A percentile compares a stretch with the other conserved stretches of the same genome.
These are phyloP conservation scores for Simplicillium sp. DNA, from an alignment of 2,329 filamentous ascomycete species.

Conservation along the genomic window DNA sequence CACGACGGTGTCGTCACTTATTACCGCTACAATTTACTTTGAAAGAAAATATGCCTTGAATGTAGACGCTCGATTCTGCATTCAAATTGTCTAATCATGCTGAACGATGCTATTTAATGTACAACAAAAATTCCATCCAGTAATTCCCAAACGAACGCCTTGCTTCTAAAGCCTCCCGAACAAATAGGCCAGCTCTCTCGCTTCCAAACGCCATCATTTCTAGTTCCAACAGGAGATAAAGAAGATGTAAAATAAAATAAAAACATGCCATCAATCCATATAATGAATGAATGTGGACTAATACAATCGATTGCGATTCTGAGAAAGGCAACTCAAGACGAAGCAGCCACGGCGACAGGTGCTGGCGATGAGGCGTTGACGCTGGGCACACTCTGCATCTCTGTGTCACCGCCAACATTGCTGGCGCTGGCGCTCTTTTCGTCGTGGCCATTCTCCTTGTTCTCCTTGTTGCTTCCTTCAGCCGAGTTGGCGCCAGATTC, in stretches of 20 bases:
- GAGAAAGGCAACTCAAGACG: constrained; percentile 19
- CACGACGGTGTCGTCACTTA: too few species aligned
- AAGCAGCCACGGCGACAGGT: constrained; percentile 36
- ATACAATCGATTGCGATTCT: too few species aligned
- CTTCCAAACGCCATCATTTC: not conserved
- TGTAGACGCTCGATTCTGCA: too few species aligned
- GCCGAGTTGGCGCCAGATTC: constrained; percentile 36
- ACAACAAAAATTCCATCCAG: too few species aligned
- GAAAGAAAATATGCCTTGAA: too few species aligned
- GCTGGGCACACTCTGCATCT: constrained; percentile 44
- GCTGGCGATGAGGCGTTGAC: constrained; percentile 42
- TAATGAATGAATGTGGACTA: too few species aligned
- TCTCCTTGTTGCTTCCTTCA: constrained; percentile 52
- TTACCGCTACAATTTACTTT: too few species aligned
- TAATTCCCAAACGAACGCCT: too few species aligned
- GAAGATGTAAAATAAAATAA: not conserved
- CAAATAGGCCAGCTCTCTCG: too few species aligned
- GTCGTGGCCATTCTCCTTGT: constrained; percentile 48
- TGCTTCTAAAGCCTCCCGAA: too few species aligned
- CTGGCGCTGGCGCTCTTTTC: constrained; percentile 37
- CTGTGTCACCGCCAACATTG: constrained; percentile 35
- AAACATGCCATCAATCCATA: not conserved
- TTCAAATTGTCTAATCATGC: too few species aligned
- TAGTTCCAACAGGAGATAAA: not conserved
- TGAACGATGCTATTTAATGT: too few species aligned